A percentile compares a stretch with the other conserved stretches of the same genome.
Conservation (phyloP, 257 asterid species). For the Nicotiana noctiflora region DNA sequence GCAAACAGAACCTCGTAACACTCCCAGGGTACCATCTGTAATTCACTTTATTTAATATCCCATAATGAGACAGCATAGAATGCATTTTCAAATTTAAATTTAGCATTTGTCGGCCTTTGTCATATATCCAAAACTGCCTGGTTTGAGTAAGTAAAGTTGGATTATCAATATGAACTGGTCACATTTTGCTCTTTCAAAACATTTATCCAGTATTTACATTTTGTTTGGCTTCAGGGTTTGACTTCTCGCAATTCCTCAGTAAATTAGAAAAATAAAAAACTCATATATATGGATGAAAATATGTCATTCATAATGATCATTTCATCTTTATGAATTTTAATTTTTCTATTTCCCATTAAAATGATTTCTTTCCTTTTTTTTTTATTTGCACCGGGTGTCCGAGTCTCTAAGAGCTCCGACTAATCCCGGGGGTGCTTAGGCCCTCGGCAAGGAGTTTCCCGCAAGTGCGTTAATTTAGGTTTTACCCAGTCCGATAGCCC, state of each 20-base stretch:
- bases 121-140: not conserved
- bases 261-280: not conserved
- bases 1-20: constrained; percentile 63
- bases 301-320: not conserved
- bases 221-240: not conserved
- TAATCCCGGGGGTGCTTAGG: too few species aligned
- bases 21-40: constrained; percentile 64
- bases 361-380: not conserved
- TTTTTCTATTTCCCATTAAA: not conserved
- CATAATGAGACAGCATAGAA: not conserved
- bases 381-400: too few species aligned
- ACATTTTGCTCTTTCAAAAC: not conserved
- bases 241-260: not conserved
- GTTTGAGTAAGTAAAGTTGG: constrained; percentile 4
- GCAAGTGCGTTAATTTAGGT: too few species aligned
- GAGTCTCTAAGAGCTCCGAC: too few species aligned
- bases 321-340: not conserved
- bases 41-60: constrained; percentile 1
- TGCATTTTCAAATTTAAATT: not conserved
- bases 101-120: not conserved
- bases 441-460: too few species aligned
- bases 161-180: not conserved
- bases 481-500: too few species aligned
- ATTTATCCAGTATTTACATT: not conserved
- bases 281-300: not conserved